Conservation (phyloP, 2,329 filamentous ascomycete species). For the Exophiala dermatitidis region DNA sequence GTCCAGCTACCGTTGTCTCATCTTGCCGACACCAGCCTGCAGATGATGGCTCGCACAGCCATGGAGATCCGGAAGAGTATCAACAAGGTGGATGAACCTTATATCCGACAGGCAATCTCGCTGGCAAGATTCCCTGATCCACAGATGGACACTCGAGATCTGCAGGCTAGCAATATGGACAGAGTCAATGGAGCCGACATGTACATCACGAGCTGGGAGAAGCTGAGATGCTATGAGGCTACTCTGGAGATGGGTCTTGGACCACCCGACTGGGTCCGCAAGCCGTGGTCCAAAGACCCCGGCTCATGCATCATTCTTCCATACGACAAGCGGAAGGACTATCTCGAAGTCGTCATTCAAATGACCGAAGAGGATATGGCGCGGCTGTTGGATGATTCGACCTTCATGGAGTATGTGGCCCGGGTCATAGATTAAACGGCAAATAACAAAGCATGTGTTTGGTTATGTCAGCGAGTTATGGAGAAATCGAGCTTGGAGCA, state of each 20-base stretch:
- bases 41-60: conserved; percentile 33
- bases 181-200: conserved; percentile 25
- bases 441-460: too few relatives aligned
- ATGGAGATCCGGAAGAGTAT: conserved; percentile 33
- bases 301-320: conserved; percentile 28
- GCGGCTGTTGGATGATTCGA: conserved; percentile 19
- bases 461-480: not conserved
- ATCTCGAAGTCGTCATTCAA: conserved; percentile 25
- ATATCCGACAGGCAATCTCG: conserved; percentile 25
- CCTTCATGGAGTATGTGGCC: conserved; percentile 22
- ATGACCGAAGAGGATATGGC: conserved; percentile 26
- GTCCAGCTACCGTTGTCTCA: conserved; percentile 26
- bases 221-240: conserved; percentile 20
- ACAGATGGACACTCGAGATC: conserved; percentile 21
- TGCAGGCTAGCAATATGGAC: conserved; percentile 27
- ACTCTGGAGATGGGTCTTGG: conserved; percentile 25
- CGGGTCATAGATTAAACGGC: conserved; percentile 19
- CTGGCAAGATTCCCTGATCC: conserved; percentile 19
- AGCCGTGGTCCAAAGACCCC: conserved; percentile 27
- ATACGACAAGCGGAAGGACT: conserved; percentile 17
- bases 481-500: not conserved
- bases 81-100: conserved; percentile 30
- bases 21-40: conserved; percentile 22
- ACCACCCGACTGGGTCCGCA: conserved; percentile 26
- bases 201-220: conserved; percentile 28